Evolutionary conservation across 805 yeast species (phyloP), one percentile per base, ranked within the genome.

Genomic region (Candida ortonii): DNA sequence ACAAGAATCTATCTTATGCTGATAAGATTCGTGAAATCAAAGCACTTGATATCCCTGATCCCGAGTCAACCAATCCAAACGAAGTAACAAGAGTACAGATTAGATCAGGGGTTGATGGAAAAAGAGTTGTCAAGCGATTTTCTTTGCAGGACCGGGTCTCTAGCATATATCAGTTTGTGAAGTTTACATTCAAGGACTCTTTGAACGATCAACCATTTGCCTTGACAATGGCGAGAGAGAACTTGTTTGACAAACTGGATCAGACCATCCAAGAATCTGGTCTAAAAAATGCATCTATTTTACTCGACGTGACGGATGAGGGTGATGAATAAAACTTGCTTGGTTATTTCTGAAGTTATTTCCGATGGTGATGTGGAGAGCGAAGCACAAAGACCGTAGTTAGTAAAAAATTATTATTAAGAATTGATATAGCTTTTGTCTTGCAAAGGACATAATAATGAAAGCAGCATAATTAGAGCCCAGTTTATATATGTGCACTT

Each of bases 41-140:
- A 9, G 47, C 55, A 2, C 47, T 52, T 2, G 70, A 68, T 26
- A 76, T 78, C 38, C 64, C 65, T 0, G 96, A 88, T 50, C 94
- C 96, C 1, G 57, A 72, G 2, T 54, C 61, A 5, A 25, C 38
- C 4, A 79, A 72, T 8, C 71, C 76, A 0, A 60, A 67, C 6
- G 67, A 78, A 0, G 63, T 69, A 6, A 85, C 96, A 0, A 68
- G 96, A 49, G 73, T 93, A 16, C 97, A 93, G 60, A 72, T 93
- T n/a, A 70, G 96, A 39, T 73, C 85, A 18, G 93, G 89, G 12
- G 40, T 48, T 11, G 86, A 81, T 50, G 97, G 97, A n/a, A 72
- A 78, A 29, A 69, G 97, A 38, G 62, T 81, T 9, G 81, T 90
- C 8, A 80, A 86, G 40, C 73, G 85, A 38, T 84, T 90, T 47